Conservation (phyloP, 139 green algal genomes). For the Ulvella scutata region DNA sequence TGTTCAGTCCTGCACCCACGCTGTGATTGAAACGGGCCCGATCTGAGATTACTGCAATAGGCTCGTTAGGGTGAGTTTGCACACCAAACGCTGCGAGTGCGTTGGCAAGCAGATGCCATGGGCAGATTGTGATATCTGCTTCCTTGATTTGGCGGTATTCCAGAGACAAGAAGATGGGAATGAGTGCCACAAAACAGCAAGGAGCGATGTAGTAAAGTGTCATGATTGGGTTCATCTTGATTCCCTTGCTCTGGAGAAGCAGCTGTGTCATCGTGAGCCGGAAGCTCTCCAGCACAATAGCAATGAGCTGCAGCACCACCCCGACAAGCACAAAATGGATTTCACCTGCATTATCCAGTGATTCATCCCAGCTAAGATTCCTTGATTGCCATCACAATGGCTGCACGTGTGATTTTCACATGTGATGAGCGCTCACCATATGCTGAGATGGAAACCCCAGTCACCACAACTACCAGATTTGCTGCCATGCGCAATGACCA, state of each 20-base stretch:
- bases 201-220: constrained; percentile 69
- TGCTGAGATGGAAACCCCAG: not conserved
- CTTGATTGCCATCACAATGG: not conserved
- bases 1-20: constrained; percentile 52
- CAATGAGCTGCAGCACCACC: constrained; percentile 31
- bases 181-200: constrained; percentile 44
- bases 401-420: not conserved
- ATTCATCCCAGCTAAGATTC: too few relatives aligned
- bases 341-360: constrained; percentile 42
- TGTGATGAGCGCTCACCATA: not conserved
- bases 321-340: constrained; percentile 38
- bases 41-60: not conserved
- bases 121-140: constrained; percentile 19
- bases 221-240: constrained; percentile 81
- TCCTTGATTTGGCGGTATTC: constrained; percentile 28
- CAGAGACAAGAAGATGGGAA: constrained; percentile 28
- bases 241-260: constrained; percentile 50
- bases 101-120: constrained; percentile 18
- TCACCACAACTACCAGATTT: not conserved
- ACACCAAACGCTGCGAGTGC: constrained; percentile 25
- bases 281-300: constrained; percentile 27
- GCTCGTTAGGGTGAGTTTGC: constrained; percentile 1
- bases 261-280: constrained; percentile 55
- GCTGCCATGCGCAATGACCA: not conserved
- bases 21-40: not conserved